Evolutionary conservation across 768 basidiomycete genomes (phyloP).

Genomic region (Naganishia vishniacii): DNA sequence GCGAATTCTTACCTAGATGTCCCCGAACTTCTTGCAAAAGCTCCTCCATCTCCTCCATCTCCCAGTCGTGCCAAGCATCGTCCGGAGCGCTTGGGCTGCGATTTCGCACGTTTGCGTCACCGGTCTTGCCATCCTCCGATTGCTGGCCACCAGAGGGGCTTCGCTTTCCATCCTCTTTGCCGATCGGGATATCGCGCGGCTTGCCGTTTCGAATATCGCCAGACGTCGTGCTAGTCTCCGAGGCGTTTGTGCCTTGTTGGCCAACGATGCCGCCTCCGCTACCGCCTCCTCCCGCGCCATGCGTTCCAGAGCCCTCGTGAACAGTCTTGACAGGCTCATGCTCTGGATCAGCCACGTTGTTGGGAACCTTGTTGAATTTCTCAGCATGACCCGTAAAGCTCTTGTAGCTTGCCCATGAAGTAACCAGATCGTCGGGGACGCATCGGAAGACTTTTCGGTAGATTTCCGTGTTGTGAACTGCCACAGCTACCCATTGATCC

Average conservation of each 20-base stretch:
- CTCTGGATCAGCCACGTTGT: slow-evolving; percentile 40
- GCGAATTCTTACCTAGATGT: slow-evolving; percentile 76
- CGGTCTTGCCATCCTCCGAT: slow-evolving; percentile 35
- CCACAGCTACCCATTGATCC: slow-evolving; percentile 77
- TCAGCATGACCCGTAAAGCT: slow-evolving; percentile 60
- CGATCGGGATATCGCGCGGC: neutral
- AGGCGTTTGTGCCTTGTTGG: slow-evolving; percentile 31
- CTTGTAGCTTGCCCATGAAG: slow-evolving; percentile 93
- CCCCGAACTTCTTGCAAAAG: slow-evolving; percentile 70
- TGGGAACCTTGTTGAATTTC: slow-evolving; percentile 47
- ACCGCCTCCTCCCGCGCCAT: slow-evolving; percentile 50
- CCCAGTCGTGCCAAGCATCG: slow-evolving; percentile 74
- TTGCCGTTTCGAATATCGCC: slow-evolving; percentile 1
- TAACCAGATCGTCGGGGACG: slow-evolving; percentile 83
- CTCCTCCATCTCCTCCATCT: slow-evolving; percentile 83
- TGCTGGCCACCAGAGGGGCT: neutral
- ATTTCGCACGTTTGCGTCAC: slow-evolving; percentile 36
- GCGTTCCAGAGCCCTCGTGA: slow-evolving; percentile 45
- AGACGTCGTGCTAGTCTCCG: neutral
- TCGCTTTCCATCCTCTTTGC: neutral
- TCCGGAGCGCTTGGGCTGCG: slow-evolving; percentile 49
- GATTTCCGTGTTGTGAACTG: slow-evolving; percentile 89
- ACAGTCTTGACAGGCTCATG: slow-evolving; percentile 44
- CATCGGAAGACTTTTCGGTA: slow-evolving; percentile 92
- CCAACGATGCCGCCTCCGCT: slow-evolving; percentile 48